Conservation (phyloP, 306 rosid species). For the Leucaena leucocephala region DNA sequence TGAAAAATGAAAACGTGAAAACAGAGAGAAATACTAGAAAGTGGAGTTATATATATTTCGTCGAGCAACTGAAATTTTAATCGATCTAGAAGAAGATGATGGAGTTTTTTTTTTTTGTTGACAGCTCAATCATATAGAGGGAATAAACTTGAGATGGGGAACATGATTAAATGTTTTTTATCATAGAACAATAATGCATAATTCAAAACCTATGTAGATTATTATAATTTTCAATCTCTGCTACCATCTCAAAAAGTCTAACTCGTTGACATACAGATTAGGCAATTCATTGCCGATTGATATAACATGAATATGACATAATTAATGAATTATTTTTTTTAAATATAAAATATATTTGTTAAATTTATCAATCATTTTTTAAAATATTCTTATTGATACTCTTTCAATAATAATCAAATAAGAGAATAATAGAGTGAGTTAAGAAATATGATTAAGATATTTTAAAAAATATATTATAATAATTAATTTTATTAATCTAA, state of each 20-base stretch:
- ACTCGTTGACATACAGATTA: conserved; percentile 12
- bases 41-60: not conserved
- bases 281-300: not conserved
- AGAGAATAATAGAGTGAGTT: too few relatives aligned
- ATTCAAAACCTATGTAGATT: not conserved
- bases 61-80: not conserved
- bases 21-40: not conserved
- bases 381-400: too few relatives aligned
- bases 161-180: too few relatives aligned
- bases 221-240: not conserved
- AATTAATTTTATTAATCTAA: too few relatives aligned
- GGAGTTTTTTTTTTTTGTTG: not conserved
- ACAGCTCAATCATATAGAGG: not conserved
- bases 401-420: too few relatives aligned
- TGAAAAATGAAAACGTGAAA: not conserved
- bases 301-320: not conserved
- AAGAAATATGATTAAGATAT: too few relatives aligned
- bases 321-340: too few relatives aligned
- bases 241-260: not conserved
- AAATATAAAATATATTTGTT: too few relatives aligned
- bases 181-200: not conserved
- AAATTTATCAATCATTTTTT: too few relatives aligned
- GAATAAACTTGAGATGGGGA: not conserved
- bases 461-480: too few relatives aligned
- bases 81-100: too few relatives aligned